Evolutionary conservation across 208 protist species (phyloP).

Genomic region (Trypanosoma mega): DNA sequence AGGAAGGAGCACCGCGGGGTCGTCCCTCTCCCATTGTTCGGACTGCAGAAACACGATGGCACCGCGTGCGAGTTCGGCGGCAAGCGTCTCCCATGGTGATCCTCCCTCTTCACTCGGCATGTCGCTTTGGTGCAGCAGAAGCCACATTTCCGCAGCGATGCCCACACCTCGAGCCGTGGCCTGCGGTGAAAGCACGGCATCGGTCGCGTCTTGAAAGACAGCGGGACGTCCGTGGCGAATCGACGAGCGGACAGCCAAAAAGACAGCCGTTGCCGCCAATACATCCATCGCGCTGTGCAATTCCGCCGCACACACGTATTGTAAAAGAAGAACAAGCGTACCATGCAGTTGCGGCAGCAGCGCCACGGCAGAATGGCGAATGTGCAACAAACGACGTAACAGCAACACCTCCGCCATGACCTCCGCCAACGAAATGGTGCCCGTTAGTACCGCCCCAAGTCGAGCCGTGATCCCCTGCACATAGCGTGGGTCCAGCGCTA

Average conservation of each 20-base stretch:
- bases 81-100: neutral
- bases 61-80: conserved; percentile 11
- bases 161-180: conserved; percentile 33
- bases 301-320: conserved; percentile 24
- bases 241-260: conserved; percentile 40
- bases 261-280: conserved; percentile 20
- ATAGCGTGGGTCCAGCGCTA: conserved; percentile 40
- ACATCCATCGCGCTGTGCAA: conserved; percentile 18
- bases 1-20: conserved; percentile 4
- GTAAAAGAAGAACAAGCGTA: conserved; percentile 41
- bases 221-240: conserved; percentile 26
- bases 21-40: too few species aligned
- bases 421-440: conserved; percentile 20
- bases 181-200: conserved; percentile 34
- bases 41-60: too few species aligned
- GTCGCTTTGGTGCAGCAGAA: too few species aligned
- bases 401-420: conserved; percentile 40
- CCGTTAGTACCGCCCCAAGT: conserved; percentile 36
- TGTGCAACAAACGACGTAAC: conserved; percentile 34
- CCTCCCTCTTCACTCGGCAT: neutral
- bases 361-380: conserved; percentile 9
- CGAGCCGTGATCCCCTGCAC: conserved; percentile 24
- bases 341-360: conserved; percentile 29
- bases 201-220: conserved; percentile 36
- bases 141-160: conserved; percentile 55